These are phyloP conservation scores for Leishmania tropica DNA, from an alignment of 208 protist species.

Conservation along the genomic window DNA sequence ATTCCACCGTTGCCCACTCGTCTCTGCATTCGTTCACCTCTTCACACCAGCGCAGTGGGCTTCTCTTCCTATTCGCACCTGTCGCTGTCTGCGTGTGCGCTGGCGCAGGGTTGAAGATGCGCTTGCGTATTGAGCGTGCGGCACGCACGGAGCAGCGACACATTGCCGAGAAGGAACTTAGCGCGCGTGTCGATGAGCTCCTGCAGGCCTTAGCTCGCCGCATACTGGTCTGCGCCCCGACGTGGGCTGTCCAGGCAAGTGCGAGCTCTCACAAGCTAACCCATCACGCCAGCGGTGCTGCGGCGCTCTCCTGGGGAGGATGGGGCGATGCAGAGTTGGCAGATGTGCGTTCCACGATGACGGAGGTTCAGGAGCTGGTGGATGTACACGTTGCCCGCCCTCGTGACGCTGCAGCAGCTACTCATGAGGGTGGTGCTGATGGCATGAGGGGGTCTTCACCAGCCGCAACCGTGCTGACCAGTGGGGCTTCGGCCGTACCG, in stretches of 20 bases:
- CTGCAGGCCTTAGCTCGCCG: not conserved
- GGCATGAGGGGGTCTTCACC: not conserved
- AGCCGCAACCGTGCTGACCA: not conserved
- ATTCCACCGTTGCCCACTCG: not conserved
- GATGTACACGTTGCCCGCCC: not conserved
- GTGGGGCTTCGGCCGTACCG: not conserved
- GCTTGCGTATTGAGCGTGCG: conserved; percentile 17
- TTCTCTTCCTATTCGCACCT: not conserved
- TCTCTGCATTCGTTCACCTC: not conserved
- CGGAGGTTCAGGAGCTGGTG: conserved; percentile 11
- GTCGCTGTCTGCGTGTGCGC: not conserved
- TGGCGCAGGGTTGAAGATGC: conserved; percentile 11
- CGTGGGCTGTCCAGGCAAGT: not conserved
- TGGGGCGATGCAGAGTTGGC: conserved; percentile 9
- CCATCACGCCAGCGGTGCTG: not conserved
- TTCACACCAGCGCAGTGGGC: not conserved
- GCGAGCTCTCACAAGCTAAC: not conserved
- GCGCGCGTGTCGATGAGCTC: not conserved
- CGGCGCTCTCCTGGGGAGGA: not conserved
- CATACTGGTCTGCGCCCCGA: not conserved
- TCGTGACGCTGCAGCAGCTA: not conserved
- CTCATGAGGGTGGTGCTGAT: not conserved
- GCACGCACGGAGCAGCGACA: conserved; percentile 12
- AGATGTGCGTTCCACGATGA: conserved; percentile 4
- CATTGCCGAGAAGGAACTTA: conserved; percentile 1